Conservation (phyloP, 345 rosid genomes). For the Dimocarpus longan region DNA sequence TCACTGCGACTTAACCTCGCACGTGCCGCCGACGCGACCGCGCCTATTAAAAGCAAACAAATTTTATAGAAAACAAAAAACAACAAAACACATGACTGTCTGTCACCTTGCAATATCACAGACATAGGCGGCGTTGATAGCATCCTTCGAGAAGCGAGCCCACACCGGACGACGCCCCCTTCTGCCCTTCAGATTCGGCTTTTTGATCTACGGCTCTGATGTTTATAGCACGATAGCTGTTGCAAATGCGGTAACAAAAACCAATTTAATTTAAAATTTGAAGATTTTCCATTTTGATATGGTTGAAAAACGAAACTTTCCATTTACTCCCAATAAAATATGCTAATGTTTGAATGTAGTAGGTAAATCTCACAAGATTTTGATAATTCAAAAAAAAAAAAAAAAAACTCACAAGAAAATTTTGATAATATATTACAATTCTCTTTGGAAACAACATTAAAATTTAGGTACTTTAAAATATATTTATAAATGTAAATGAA, state of each 20-base stretch:
- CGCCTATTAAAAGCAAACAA: slow-evolving; percentile 7
- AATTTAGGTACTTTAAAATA: too few species aligned
- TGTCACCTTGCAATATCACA: slow-evolving; percentile 1
- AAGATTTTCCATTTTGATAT: too few species aligned
- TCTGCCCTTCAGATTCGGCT: slow-evolving; percentile 4
- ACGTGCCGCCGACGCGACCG: slow-evolving; percentile 21
- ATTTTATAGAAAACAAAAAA: not conserved
- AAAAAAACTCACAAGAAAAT: too few species aligned
- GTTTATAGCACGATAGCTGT: not conserved
- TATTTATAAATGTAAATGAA: too few species aligned
- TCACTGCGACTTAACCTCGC: not conserved
- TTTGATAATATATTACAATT: too few species aligned
- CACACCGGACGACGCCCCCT: not conserved
- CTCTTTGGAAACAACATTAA: too few species aligned
- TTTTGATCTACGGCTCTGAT: slow-evolving; percentile 24
- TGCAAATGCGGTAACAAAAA: too few species aligned
- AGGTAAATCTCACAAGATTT: too few species aligned
- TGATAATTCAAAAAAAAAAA: too few species aligned
- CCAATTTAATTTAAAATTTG: too few species aligned
- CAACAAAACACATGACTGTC: not conserved
- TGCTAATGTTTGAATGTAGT: too few species aligned
- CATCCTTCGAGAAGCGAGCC: slow-evolving; percentile 25
- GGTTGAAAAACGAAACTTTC: not conserved
- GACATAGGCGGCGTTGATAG: slow-evolving; percentile 1
- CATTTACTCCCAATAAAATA: too few species aligned